Percentiles rank a stretch among this genome's conserved stretches.
Conservation (phyloP, 2,329 filamentous ascomycete species). For the Passalora sequoiae region DNA sequence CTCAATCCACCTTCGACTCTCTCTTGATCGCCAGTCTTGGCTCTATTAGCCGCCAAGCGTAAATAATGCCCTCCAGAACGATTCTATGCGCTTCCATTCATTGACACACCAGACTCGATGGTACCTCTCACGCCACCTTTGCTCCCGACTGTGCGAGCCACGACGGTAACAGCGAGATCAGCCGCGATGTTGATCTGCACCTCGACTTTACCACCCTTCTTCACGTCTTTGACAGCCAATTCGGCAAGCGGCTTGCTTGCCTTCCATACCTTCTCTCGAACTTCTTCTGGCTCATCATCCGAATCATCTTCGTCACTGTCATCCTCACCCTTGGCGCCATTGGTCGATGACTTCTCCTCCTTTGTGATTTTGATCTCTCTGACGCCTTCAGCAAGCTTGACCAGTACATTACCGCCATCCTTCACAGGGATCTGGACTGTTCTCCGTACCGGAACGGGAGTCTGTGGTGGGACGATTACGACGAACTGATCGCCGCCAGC, state of each 20-base stretch:
- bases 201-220: slow-evolving; percentile 87
- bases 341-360: slow-evolving; percentile 63
- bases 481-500: slow-evolving; percentile 67
- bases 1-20: no score
- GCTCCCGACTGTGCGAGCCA: slow-evolving; percentile 77
- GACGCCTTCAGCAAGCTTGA: slow-evolving; percentile 82
- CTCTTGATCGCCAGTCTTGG: no score
- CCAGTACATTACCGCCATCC: slow-evolving; percentile 77
- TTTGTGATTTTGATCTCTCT: slow-evolving; percentile 92
- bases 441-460: slow-evolving; percentile 81
- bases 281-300: slow-evolving; percentile 80
- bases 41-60: no score
- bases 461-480: slow-evolving; percentile 77
- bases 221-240: slow-evolving; percentile 73
- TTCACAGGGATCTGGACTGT: slow-evolving; percentile 71
- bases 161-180: slow-evolving; percentile 74
- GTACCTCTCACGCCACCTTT: slow-evolving; percentile 75
- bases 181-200: slow-evolving; percentile 82
- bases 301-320: slow-evolving; percentile 56
- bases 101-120: slow-evolving; percentile 37
- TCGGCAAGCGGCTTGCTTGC: slow-evolving; percentile 77
- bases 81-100: slow-evolving; percentile 20
- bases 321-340: slow-evolving; percentile 52
- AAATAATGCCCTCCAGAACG: no score
- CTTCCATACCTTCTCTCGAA: slow-evolving; percentile 89